These are phyloP conservation scores for Telopea speciosissima DNA, from an alignment of 177 flowering plant genomes.

Conservation along the genomic window DNA sequence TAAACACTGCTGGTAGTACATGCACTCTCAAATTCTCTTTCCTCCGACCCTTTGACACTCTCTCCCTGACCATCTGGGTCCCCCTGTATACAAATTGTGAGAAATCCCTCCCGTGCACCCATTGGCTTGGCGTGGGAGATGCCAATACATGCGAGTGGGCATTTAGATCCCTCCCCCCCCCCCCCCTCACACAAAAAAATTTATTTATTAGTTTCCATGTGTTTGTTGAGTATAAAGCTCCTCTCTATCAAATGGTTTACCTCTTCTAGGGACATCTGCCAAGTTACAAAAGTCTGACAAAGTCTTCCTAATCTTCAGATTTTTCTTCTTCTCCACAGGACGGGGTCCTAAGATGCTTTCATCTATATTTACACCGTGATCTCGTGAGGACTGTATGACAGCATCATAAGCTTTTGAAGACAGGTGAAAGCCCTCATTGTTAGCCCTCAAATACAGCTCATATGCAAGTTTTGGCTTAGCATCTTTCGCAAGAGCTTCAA, in stretches of 20 bases:
- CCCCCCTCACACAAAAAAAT: too few relatives aligned
- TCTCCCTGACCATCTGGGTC: too few relatives aligned
- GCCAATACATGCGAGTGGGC: too few relatives aligned
- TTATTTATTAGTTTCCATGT: slow-evolving; percentile 5
- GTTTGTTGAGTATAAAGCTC: slow-evolving; percentile 25
- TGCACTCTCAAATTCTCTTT: too few relatives aligned
- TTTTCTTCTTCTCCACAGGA: slow-evolving; percentile 56
- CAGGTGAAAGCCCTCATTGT: slow-evolving; percentile 49
- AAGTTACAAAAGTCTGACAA: slow-evolving; percentile 40
- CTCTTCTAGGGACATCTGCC: slow-evolving; percentile 51
- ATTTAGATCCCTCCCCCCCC: too few relatives aligned
- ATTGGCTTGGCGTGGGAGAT: too few relatives aligned
- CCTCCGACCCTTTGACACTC: too few relatives aligned
- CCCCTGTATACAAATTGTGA: too few relatives aligned
- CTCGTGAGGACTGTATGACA: slow-evolving; percentile 40
- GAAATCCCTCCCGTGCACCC: too few relatives aligned
- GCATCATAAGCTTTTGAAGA: slow-evolving; percentile 71
- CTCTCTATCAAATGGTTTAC: slow-evolving; percentile 43
- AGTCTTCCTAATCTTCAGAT: slow-evolving; percentile 27
- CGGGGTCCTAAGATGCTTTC: slow-evolving; percentile 54
- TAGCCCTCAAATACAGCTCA: slow-evolving; percentile 69
- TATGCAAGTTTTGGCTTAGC: slow-evolving; percentile 83
- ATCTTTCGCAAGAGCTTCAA: slow-evolving; percentile 72
- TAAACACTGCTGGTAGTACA: too few relatives aligned
- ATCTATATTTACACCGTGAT: slow-evolving; percentile 51